phyloP scores from a whole-genome alignment of 2,329 filamentous ascomycete species.

The Alternaria consortialis region DNA sequence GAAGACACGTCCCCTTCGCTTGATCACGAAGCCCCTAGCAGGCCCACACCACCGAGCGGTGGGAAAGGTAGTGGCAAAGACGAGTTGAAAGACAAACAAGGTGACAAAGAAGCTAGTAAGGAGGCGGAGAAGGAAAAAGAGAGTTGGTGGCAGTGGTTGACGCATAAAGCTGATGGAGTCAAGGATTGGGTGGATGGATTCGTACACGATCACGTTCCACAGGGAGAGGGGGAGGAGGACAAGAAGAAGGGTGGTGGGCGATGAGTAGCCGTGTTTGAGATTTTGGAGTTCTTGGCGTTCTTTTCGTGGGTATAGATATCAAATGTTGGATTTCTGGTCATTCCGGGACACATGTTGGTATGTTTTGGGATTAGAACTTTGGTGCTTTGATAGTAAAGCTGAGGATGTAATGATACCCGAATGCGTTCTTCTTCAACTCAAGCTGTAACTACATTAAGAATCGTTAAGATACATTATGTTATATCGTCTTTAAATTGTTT shows the following conservation, averaged over 20 bases:
- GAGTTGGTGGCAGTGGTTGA: conserved; percentile 50
- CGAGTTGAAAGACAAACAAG: neutral
- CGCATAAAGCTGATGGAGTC: conserved; percentile 46
- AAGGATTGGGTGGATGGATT: conserved; percentile 50
- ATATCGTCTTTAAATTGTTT: too few relatives aligned
- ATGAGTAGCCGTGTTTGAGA: neutral
- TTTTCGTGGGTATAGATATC: neutral
- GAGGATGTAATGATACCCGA: too few relatives aligned
- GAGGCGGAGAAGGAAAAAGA: conserved; percentile 13
- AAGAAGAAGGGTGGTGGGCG: neutral
- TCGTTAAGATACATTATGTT: too few relatives aligned
- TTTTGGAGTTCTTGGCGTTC: neutral
- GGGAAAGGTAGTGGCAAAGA: conserved; percentile 13
- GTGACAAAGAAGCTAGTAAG: neutral
- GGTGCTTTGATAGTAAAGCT: too few relatives aligned
- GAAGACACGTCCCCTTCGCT: conserved; percentile 23
- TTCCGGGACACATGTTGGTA: too few relatives aligned
- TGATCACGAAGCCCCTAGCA: neutral
- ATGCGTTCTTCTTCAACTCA: too few relatives aligned
- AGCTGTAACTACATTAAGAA: too few relatives aligned
- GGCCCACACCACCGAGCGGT: conserved; percentile 22
- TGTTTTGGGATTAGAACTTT: too few relatives aligned
- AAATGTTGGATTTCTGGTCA: too few relatives aligned
- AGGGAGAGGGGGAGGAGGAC: neutral
- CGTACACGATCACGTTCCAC: conserved; percentile 39